Base-by-base conservation (phyloP, 108 stramenopile species). In the Cyclotella kingstonii region DNA sequence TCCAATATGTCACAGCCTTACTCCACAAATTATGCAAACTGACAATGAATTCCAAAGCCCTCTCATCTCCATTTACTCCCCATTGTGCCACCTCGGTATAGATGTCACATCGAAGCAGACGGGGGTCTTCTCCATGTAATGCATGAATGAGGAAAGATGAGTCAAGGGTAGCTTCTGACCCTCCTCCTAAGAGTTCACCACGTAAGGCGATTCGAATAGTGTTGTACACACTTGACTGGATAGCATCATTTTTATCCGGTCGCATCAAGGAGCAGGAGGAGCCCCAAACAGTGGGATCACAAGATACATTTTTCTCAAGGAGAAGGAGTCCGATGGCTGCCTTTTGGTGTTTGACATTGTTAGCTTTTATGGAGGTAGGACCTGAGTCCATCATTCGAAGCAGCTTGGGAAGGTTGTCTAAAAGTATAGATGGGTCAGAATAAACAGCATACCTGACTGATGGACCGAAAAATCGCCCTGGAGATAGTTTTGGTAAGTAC, bases 1-100 rank as follows among this genome's bases (percentile, higher is more conserved):
- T 43, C 78, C 78, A 79, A 63, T 66, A 60, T 12, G 17, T 43
- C 10, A 86, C 79, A 12, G 84, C 85, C 19, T 73, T 70, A 42
- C 84, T 92, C 87, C 87, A 92, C 72, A 92, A 82, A 49, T 92
- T 86, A 56, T 92, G 87, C 31, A 92, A 49, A 6, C 82, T 84
- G 2, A 81, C 26, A 29, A 89, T 73, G 53, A 89, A 92, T 54
- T 88, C 87, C 29, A 92, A 33, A 0, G 87, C 76, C 14, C 79
- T 68, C 15, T 69, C 63, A 54, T 89, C 90, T 1, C 74, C 28
- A 8, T 54, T 40, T 10, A 79, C 84, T 33, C 80, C 74, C 90
- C 90, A 92, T 57, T 88, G 82, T 9, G 82, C 41, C 12, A 83
- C 75, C 72, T 92, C 90, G 2, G 80, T 81, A 30, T 84, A 80